Percentiles rank a stretch among this genome's conserved stretches.
These are phyloP conservation scores for Filosporella fistucella DNA, from an alignment of 495 filamentous ascomycete species.

Conservation along the genomic window DNA sequence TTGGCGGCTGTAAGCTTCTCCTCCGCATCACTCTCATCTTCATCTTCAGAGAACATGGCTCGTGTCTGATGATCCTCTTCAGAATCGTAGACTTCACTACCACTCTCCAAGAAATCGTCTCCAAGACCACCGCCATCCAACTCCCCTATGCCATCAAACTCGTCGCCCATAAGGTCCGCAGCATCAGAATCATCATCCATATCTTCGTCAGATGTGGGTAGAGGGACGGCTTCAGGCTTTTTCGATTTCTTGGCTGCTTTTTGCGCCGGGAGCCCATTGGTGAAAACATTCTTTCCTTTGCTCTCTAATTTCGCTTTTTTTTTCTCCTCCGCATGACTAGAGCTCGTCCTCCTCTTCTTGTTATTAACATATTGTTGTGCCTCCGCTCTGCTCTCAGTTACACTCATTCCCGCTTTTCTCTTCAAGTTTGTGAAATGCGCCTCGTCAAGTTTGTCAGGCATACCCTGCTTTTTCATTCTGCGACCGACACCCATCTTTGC, in stretches of 20 bases:
- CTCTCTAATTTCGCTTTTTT: constrained; percentile 33
- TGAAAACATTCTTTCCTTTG: constrained; percentile 26
- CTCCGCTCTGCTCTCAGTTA: constrained; percentile 37
- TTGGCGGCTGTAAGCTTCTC: constrained; percentile 94
- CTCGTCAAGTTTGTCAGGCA: constrained; percentile 78
- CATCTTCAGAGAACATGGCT: constrained; percentile 91
- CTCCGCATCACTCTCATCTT: constrained; percentile 83
- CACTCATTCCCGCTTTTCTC: constrained; percentile 62
- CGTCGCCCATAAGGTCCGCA: constrained; percentile 42
- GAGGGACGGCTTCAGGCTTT: constrained; percentile 26
- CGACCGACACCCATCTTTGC: constrained; percentile 78
- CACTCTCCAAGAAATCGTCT: constrained; percentile 57
- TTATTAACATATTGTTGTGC: constrained; percentile 39
- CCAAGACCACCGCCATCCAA: constrained; percentile 37
- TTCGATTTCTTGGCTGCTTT: constrained; percentile 31
- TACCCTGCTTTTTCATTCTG: constrained; percentile 93
- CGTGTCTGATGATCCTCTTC: constrained; percentile 52
- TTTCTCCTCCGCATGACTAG: constrained; percentile 41
- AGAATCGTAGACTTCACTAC: constrained; percentile 69
- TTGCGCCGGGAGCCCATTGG: constrained; percentile 15
- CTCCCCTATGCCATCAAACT: constrained; percentile 46
- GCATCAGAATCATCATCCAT: constrained; percentile 36
- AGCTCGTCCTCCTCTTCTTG: constrained; percentile 63
- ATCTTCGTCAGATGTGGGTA: constrained; percentile 44
- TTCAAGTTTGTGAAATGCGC: constrained; percentile 69